Evolutionary conservation across 208 protist species (phyloP), one percentile per base, ranked within the genome.

Genomic region (Endotrypanum monterogeii): DNA sequence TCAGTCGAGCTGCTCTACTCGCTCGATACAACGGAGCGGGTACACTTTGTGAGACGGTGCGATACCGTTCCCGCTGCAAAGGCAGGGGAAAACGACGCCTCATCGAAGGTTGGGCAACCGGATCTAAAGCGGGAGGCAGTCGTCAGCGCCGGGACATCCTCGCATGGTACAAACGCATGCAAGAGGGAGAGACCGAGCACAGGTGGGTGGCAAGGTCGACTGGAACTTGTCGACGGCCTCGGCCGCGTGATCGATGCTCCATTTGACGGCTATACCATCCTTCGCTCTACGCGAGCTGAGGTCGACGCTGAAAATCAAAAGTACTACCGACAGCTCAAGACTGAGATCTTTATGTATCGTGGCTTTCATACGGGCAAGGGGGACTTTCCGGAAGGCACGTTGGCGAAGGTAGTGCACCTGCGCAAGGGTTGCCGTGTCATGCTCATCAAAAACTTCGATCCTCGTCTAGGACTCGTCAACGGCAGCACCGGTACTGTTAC

Each of bases 391-490:
- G 71, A 74, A 12, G 69, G 78, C 28, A 73, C 78, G 20, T 62
- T 95, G 20, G 68, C 78, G 11, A 28, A 73, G 32, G 41, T 72
- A 5, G 83, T 98, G 70, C 71, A 63, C 0, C 77, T 98, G 55
- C 79, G 92, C 20, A 81, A 86, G 67, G 91, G 92, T 3, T 94
- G 89, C 70, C 87, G 91, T 28, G 94, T 98, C 41, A 98, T 98
- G 92, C 86, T 96, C 16, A 85, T 90, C 55, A 92, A 93, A 66
- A 98, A 98, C 71, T 67, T 94, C 23, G 87, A 93, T 60, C 55
- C 83, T 23, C 74, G 55, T 32, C 11, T 78, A 18, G 89, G 85
- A 8, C 87, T 98, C 16, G 94, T 93, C 57, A 96, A 98, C 69
- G 94, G 94, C 61, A 91, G 87, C 71, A 79, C 84, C 2, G 94